phyloP scores from a whole-genome alignment of 108 stramenopile genomes.

The Nannochloropsis granulata region DNA sequence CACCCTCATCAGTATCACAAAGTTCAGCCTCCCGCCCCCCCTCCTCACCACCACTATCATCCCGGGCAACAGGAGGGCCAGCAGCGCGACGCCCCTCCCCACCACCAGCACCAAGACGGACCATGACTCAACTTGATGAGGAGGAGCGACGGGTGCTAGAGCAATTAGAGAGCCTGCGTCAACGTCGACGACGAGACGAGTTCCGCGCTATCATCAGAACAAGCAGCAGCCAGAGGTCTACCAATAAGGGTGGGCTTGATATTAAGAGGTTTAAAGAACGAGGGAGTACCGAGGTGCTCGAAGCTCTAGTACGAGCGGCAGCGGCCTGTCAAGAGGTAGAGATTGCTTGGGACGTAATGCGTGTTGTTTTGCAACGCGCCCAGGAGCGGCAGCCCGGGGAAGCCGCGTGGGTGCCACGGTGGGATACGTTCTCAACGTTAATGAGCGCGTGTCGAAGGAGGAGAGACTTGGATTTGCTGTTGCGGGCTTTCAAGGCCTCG shows the following conservation, averaged over 20 bases:
- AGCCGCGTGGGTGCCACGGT: neutral
- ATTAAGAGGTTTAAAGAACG: neutral
- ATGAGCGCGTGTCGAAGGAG: neutral
- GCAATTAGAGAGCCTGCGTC: neutral
- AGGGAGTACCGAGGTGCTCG: neutral
- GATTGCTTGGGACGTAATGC: neutral
- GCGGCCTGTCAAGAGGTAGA: neutral
- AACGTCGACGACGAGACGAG: neutral
- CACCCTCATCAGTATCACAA: too few species aligned
- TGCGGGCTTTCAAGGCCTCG: neutral
- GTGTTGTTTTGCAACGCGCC: neutral
- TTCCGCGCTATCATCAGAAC: neutral
- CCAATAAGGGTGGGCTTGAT: neutral
- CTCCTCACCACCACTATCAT: too few species aligned
- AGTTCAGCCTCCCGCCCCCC: too few species aligned
- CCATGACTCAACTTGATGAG: too few species aligned
- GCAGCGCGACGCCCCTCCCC: too few species aligned
- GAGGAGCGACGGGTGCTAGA: neutral
- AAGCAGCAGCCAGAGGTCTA: too few species aligned
- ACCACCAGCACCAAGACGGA: too few species aligned
- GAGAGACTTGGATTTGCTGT: neutral
- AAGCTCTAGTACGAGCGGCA: neutral
- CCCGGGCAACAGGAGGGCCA: too few species aligned
- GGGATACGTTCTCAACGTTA: neutral
- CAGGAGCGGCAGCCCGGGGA: neutral